Conservation (phyloP, 2,329 filamentous ascomycete genomes). For the Anthostomella pinea region DNA sequence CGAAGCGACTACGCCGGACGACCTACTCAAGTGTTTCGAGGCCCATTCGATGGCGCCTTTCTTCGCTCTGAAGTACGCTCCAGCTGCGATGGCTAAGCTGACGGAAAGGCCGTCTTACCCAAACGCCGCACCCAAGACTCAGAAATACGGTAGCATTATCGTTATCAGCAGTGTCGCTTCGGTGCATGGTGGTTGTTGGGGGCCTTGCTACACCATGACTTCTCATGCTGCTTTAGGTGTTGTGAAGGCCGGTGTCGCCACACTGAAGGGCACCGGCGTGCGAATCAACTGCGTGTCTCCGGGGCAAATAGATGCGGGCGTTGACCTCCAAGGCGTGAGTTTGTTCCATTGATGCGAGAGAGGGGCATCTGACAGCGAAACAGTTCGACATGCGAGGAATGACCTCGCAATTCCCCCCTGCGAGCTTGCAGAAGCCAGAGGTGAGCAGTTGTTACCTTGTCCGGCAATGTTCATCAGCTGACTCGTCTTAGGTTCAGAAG, state of each 20-base stretch:
- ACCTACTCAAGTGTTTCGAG: constrained; percentile 57
- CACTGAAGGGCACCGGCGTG: constrained; percentile 56
- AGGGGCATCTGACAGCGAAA: neutral
- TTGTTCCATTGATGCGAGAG: too few relatives aligned
- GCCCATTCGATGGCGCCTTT: constrained; percentile 61
- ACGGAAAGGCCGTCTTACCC: constrained; percentile 53
- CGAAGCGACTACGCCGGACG: constrained; percentile 51
- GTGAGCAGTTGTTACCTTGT: constrained; percentile 18
- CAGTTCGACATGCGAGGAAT: constrained; percentile 49
- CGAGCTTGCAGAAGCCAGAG: constrained; percentile 48
- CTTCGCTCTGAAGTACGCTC: constrained; percentile 63
- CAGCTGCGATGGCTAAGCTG: constrained; percentile 60
- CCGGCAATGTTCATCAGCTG: neutral
- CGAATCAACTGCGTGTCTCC: constrained; percentile 53
- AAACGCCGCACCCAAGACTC: constrained; percentile 59
- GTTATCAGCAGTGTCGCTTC: constrained; percentile 58
- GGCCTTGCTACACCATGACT: constrained; percentile 59
- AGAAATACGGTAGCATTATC: constrained; percentile 59
- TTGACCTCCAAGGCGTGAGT: constrained; percentile 41
- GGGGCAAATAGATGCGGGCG: constrained; percentile 39
- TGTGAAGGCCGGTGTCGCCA: constrained; percentile 55
- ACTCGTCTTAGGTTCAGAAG: constrained; percentile 38
- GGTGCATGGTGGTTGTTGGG: constrained; percentile 58
- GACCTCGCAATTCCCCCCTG: constrained; percentile 53
- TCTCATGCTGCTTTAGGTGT: constrained; percentile 60